Evolutionary conservation across 108 stramenopile species (phyloP), one percentile per base, ranked within the genome.

Genomic region (Fragilaria radians): DNA sequence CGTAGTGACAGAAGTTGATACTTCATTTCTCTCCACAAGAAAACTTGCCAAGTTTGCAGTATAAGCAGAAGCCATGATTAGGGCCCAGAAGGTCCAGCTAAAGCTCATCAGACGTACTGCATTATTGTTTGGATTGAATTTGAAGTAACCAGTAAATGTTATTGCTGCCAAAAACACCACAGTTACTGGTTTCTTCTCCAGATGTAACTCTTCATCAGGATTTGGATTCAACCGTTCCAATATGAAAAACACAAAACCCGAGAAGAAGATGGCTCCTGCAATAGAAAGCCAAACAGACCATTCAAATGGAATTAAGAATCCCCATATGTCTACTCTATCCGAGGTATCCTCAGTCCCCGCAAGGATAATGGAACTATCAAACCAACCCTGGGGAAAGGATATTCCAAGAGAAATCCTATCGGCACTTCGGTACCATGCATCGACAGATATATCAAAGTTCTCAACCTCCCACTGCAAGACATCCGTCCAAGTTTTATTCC

Each of bases 31-130:
- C 9, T 42, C 29, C 26, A 64, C 65, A 28, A 72, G 45, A 33
- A 66, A 59, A 23, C 57, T 52, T 25, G 71, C 71, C 25, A 72
- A 26, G 51, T 72, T 66, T n/a, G 71, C 71, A 2, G 70, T 71
- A 34, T 71, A 71, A 4, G 70, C 57, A n/a, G 63, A 5, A 23
- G 47, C 70, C 1, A 72, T 4, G 21, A 72, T 54, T n/a, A 72
- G 25, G 14, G 60, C 34, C 59, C 58, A 72, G 28, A 72, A 72
- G 27, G 36, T 52, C 29, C 30, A 25, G 30, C 52, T 54, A 1
- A 63, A 48, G 21, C 32, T 32, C 2, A 72, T 14, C 11, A 72
- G 30, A 14, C 46, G 59, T 47, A 9, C 22, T 4, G 45, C 63
- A 19, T 28, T n/a, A 1, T 59, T 66, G 0, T 52, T 54, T 11